phyloP scores from a whole-genome alignment of 2,329 filamentous ascomycete species.

The Fusarium sp. region DNA sequence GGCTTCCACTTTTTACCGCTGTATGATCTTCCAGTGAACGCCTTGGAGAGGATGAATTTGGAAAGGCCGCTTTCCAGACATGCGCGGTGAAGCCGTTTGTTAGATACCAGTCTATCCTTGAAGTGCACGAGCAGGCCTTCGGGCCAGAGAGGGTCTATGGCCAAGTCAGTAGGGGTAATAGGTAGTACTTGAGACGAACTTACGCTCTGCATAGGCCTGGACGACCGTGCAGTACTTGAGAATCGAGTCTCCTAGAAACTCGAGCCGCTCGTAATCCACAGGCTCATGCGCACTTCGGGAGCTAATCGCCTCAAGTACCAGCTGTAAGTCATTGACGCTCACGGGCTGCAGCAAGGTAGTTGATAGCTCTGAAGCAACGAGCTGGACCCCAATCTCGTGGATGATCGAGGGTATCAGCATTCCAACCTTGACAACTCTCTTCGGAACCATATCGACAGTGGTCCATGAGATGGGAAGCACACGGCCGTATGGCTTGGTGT shows the following conservation, averaged over 20 bases:
- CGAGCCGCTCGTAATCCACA: conserved; percentile 83
- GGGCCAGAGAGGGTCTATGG: conserved; percentile 73
- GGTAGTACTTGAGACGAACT: conserved; percentile 36
- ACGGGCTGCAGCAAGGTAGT: conserved; percentile 53
- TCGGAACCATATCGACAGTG: conserved; percentile 60
- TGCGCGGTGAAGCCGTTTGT: conserved; percentile 76
- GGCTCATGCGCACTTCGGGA: conserved; percentile 69
- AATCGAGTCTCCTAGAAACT: conserved; percentile 88
- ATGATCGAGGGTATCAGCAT: conserved; percentile 79
- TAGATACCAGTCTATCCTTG: conserved; percentile 80
- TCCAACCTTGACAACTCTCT: conserved; percentile 61
- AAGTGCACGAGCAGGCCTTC: conserved; percentile 79
- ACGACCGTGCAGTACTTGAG: conserved; percentile 80
- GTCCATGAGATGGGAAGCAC: conserved; percentile 63
- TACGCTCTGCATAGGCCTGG: conserved; percentile 69
- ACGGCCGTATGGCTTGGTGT: conserved; percentile 56
- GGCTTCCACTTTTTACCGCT: conserved; percentile 77
- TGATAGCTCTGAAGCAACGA: conserved; percentile 72
- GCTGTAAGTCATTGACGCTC: conserved; percentile 62
- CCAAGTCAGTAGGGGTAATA: neutral
- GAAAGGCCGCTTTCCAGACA: conserved; percentile 74
- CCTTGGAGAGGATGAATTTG: conserved; percentile 75
- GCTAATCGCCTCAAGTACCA: conserved; percentile 77
- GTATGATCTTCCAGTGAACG: conserved; percentile 63
- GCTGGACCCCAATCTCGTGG: conserved; percentile 73